These are phyloP conservation scores for Bathelium albidoporum DNA, from an alignment of 495 filamentous ascomycete genomes.

Conservation along the genomic window DNA sequence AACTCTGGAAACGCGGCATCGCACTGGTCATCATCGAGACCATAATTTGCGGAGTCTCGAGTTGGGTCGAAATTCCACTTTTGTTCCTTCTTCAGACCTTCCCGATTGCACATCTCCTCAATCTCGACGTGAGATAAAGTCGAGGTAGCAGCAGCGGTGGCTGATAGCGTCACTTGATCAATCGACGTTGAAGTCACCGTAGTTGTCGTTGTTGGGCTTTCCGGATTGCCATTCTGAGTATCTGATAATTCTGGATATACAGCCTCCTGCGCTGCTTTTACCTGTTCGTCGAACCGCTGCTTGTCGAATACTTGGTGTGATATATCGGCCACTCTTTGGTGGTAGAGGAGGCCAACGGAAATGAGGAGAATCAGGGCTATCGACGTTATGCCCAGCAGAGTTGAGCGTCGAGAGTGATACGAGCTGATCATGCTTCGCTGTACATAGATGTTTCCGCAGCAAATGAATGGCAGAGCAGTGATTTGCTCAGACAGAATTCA, in stretches of 20 bases:
- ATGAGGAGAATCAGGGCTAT: conserved; percentile 1
- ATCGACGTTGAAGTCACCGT: neutral
- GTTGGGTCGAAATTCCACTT: conserved; percentile 14
- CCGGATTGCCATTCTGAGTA: neutral
- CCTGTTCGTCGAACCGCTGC: neutral
- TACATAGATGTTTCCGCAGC: neutral
- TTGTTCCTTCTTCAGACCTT: neutral
- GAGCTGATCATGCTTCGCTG: neutral
- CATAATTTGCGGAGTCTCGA: conserved; percentile 17
- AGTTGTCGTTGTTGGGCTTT: neutral
- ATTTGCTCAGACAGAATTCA: neutral
- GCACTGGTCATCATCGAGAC: conserved; percentile 20
- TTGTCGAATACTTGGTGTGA: neutral
- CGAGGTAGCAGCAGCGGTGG: neutral
- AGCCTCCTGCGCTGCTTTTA: neutral
- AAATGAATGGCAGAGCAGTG: neutral
- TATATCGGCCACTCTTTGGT: neutral
- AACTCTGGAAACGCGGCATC: conserved; percentile 18
- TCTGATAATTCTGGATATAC: neutral
- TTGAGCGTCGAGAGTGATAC: neutral
- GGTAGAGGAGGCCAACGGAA: neutral
- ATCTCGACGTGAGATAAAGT: neutral
- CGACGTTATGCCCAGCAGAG: neutral
- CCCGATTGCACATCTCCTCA: neutral
- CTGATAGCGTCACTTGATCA: neutral